A percentile compares a stretch with the other conserved stretches of the same genome.
phyloP scores from a whole-genome alignment of 2,329 filamentous ascomycete genomes.

The Amylocarpus encephaloides region DNA sequence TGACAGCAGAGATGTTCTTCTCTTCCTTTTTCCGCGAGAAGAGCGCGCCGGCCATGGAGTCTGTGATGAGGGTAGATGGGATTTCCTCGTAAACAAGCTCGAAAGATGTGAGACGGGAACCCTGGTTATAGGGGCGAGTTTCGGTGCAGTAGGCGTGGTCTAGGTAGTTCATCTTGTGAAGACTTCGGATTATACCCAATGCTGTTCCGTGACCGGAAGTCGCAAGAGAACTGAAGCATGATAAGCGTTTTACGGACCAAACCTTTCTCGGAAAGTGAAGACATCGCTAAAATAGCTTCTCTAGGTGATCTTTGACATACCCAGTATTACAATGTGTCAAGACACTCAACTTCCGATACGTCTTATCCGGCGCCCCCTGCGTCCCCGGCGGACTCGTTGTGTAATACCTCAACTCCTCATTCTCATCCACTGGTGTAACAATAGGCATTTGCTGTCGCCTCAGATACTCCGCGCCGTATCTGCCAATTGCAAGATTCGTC shows the following conservation, averaged over 20 bases:
- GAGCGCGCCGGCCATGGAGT: conserved; percentile 91
- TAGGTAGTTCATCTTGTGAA: conserved; percentile 60
- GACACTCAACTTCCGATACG: conserved; percentile 61
- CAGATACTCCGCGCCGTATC: conserved; percentile 79
- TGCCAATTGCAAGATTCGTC: conserved; percentile 82
- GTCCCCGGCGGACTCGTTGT: conserved; percentile 34
- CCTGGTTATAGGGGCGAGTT: conserved; percentile 96
- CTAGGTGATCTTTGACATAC: conserved; percentile 34
- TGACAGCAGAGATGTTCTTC: conserved; percentile 72
- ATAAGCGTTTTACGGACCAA: conserved; percentile 8
- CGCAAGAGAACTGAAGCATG: conserved; percentile 64
- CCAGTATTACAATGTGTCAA: conserved; percentile 98
- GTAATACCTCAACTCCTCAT: conserved; percentile 27
- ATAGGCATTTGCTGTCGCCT: conserved; percentile 30
- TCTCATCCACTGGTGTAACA: conserved; percentile 13
- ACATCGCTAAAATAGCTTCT: background rate
- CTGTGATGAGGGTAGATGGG: conserved; percentile 84
- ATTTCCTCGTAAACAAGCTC: conserved; percentile 94
- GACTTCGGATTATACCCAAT: conserved; percentile 82
- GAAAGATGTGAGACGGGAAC: conserved; percentile 87
- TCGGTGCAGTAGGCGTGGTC: conserved; percentile 92
- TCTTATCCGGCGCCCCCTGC: conserved; percentile 38
- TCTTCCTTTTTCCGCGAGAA: conserved; percentile 57
- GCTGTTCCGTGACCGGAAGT: conserved; percentile 98
- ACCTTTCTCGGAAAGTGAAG: background rate